Base-by-base conservation (phyloP, 179 eudicot species). In the Nepenthes alata region DNA sequence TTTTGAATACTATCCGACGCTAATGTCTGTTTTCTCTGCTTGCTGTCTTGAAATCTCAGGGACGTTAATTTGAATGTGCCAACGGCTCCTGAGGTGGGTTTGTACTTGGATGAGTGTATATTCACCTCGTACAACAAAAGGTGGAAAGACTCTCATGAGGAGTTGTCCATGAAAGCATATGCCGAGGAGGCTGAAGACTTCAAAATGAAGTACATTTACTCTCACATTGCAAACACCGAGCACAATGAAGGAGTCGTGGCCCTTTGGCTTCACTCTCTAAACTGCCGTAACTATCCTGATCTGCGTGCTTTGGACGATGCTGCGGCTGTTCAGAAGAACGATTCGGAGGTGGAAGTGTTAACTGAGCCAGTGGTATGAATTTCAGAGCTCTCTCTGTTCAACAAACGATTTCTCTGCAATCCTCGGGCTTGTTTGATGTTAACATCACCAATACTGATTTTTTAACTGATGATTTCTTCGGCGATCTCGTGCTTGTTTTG, bases 31-130 rank as follows among this genome's bases (percentile, higher is more conserved):
- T 11, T 5, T 15, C 15, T 54, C 10, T 15, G 65, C 34, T 5
- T 14, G 49, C 60, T 71, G 44, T 60, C 13, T 57, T 49, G 59
- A 54, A 61, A 59, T 41, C 53, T 10, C 60, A 91, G 96, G 96
- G 76, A 75, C 53, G 75, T 84, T 9, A 67, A 63, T 37, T 77
- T 91, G 14, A 91, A 77, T 48, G 93, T 91, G 71, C 98, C 98
- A 8, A 91, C 94, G 37, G 98, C 98, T 6, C 98, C 98, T 2
- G 98, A 91, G 76, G 98, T 89, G 9, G 98, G 98, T 5, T 79
- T 91, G 60, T 89, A 86, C 67, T 64, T 91, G 72, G 98, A 91
- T 37, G 98, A 91, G 73, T 91, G 98, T 63, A 72, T 91, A 62
- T 91, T 91, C 73, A 69, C 91, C 34, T 89, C 95, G 0, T 91